These are phyloP conservation scores for Mesembryanthemum crystallinum DNA, from an alignment of 148 eudicot species.

Conservation along the genomic window DNA sequence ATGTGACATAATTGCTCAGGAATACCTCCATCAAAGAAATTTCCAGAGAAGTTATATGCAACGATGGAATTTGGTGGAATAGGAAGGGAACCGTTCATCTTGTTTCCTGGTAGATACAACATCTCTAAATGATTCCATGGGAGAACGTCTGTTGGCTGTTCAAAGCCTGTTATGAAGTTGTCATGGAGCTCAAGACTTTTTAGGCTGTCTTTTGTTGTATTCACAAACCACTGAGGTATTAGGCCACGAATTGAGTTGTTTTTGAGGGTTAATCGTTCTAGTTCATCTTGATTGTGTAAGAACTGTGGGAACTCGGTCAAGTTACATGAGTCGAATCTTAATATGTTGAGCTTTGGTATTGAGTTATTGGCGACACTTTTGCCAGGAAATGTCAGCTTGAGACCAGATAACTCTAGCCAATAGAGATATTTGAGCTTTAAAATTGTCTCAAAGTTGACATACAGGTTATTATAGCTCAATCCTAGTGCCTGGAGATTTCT, in stretches of 20 bases:
- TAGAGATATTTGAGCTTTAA: constrained; percentile 7
- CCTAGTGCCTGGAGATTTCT: constrained; percentile 7
- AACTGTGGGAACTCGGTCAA: constrained; percentile 22
- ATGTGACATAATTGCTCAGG: constrained; percentile 23
- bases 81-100: constrained; percentile 18
- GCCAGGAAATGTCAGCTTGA: background rate
- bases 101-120: constrained; percentile 1
- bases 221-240: constrained; percentile 29
- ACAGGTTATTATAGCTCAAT: background rate
- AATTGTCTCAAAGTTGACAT: constrained; percentile 5
- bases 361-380: constrained; percentile 6
- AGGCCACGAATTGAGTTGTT: no score
- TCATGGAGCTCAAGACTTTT: background rate
- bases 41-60: constrained; percentile 2
- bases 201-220: constrained; percentile 6
- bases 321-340: constrained; percentile 12
- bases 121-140: constrained; percentile 15
- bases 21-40: constrained; percentile 25
- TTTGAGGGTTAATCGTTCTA: background rate
- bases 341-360: background rate
- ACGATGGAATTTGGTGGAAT: background rate
- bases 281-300: constrained; percentile 9
- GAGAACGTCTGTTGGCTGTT: background rate
- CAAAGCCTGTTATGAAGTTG: background rate
- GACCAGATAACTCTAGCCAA: background rate